Base-by-base conservation (phyloP, 371 early-diverging fungal species). In the Lichtheimia ornata region DNA sequence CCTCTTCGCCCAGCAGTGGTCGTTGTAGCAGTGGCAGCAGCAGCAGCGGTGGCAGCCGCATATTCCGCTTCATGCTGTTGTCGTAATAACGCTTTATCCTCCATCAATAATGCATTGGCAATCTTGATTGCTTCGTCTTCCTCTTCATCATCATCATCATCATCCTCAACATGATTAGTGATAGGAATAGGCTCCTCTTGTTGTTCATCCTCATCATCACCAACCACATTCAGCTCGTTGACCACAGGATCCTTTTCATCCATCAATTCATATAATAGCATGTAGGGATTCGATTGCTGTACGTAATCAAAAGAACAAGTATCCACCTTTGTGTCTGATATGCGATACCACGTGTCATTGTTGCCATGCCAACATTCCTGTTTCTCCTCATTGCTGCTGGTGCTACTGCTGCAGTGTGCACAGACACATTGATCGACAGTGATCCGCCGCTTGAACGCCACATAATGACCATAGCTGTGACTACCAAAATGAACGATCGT, bases 401-500 rank as follows among this genome's bases (percentile, higher is more conserved):
- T 41, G 12, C 12, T 17, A 14, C 25, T 41, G 13, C 14, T 18
- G 50, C 76, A 76, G 28, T 45, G 28, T 12, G 44, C 27, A 47
- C 77, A 81, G 25, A 59, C 42, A 66, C 84, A 80, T 17, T 50
- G 28, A 27, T 65, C 67, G 27, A 74, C 53, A 52, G 65, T 64
- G 25, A 70, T 58, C 27, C 84, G 82, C 28, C 95, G 83, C 20
- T 96, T 84, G 65, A 89, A 94, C 0, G 96, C 91, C 45, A 96
- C 91, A 71, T 93, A 97, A 67, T 97, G 98, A 0, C 98, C 98
- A 7, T 83, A 91, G 5, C 94, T 88, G 69, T 97, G 97, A 11
- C 68, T 69, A 11, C 79, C 98, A 63, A 86, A 91, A 63, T 97
- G 98, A 11, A 95, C 90, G 40, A 97, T 86, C 0, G 90, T 88